Evolutionary conservation across 129 eudicot genomes (phyloP).

Genomic region (Flaveria robusta): DNA sequence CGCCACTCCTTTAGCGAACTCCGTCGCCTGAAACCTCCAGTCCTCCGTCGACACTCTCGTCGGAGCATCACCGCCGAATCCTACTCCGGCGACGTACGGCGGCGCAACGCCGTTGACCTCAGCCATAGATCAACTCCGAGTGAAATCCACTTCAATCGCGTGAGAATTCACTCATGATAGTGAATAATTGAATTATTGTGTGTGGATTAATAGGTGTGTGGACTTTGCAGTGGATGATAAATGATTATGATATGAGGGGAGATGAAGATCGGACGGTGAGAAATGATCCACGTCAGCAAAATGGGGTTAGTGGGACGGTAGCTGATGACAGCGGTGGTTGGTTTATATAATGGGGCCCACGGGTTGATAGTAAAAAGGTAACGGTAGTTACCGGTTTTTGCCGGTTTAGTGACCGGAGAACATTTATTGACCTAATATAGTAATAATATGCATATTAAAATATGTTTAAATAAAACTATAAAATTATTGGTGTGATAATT

Average conservation of each 20-base stretch:
- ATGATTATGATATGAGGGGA: slow-evolving; percentile 25
- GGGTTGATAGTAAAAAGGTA: slow-evolving; percentile 29
- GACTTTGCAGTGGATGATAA: slow-evolving; percentile 25
- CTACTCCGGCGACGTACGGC: slow-evolving; percentile 42
- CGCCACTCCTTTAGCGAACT: slow-evolving; percentile 85
- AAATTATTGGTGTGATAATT: too few species aligned
- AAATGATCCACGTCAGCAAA: slow-evolving; percentile 39
- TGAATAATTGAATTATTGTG: neutral
- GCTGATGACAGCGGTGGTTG: slow-evolving; percentile 42
- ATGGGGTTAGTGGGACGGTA: slow-evolving; percentile 32
- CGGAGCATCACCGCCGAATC: slow-evolving; percentile 17
- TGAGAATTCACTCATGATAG: slow-evolving; percentile 23
- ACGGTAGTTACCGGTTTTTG: slow-evolving; percentile 38
- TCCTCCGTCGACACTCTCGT: slow-evolving; percentile 34
- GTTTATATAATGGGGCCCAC: slow-evolving; percentile 27
- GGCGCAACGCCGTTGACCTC: slow-evolving; percentile 56
- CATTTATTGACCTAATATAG: neutral
- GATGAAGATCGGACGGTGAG: slow-evolving; percentile 30
- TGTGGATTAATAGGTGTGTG: slow-evolving; percentile 24
- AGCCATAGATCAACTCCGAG: slow-evolving; percentile 27
- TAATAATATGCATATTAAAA: too few species aligned
- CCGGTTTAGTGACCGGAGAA: slow-evolving; percentile 29
- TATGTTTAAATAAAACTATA: too few species aligned
- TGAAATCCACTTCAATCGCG: slow-evolving; percentile 23
- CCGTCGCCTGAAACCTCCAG: slow-evolving; percentile 74